Conservation (phyloP, 1,139 yeast genomes). For the Blastobotrys serpentis region DNA sequence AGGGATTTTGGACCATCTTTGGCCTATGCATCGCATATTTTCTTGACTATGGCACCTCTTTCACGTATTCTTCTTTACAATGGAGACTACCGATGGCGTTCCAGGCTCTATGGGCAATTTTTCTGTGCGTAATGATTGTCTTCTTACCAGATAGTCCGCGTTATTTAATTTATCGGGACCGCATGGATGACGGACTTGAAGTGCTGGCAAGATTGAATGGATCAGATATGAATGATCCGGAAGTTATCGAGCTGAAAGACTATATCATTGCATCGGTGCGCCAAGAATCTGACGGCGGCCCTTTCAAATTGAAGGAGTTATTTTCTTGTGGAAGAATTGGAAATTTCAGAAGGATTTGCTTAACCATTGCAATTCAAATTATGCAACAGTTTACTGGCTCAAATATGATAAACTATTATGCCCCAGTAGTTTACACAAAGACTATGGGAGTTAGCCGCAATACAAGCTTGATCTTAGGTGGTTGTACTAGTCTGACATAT, state of each 20-base stretch:
- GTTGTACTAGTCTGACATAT: constrained; percentile 16
- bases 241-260: constrained; percentile 10
- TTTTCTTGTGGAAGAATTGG: constrained; percentile 16
- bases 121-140: constrained; percentile 28
- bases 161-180: constrained; percentile 46
- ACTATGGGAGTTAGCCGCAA: constrained; percentile 13
- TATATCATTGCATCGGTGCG: constrained; percentile 14
- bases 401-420: constrained; percentile 17
- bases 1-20: constrained; percentile 12
- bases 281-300: constrained; percentile 15
- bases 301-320: constrained; percentile 14
- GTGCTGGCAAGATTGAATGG: constrained; percentile 37
- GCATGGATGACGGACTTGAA: constrained; percentile 49
- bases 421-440: constrained; percentile 13
- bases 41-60: constrained; percentile 18
- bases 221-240: constrained; percentile 2
- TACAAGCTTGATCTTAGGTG: constrained; percentile 13
- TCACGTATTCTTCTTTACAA: constrained; percentile 22
- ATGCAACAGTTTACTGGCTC: constrained; percentile 19
- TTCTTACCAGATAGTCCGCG: constrained; percentile 52
- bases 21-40: constrained; percentile 19
- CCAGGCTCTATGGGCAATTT: constrained; percentile 24
- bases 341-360: constrained; percentile 15
- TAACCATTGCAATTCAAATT: constrained; percentile 12
- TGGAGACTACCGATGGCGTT: constrained; percentile 36